These are phyloP conservation scores for Juncus inflexus DNA, from an alignment of 176 grass and related monocot genomes.

Conservation along the genomic window DNA sequence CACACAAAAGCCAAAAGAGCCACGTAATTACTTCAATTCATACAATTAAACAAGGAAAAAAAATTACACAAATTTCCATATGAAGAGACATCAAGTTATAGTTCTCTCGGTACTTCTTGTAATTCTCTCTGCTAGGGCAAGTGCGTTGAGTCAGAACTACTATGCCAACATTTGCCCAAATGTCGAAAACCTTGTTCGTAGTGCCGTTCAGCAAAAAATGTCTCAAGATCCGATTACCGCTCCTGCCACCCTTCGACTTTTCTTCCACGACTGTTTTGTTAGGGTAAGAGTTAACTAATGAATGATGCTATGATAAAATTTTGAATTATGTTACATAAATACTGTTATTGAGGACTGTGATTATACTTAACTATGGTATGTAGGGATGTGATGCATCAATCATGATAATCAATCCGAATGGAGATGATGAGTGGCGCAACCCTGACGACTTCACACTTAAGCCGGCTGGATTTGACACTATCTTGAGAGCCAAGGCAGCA, in stretches of 20 bases:
- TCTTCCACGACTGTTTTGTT: slow-evolving; percentile 77
- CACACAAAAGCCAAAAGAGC: not conserved
- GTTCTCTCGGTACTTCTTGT: slow-evolving; percentile 1
- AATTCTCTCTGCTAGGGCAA: not conserved
- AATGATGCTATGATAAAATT: not conserved
- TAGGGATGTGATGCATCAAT: slow-evolving; percentile 68
- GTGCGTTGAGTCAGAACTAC: slow-evolving; percentile 29
- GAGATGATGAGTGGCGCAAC: slow-evolving; percentile 59
- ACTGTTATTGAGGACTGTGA: not conserved
- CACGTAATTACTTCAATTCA: not conserved
- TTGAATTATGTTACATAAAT: slow-evolving; percentile 7
- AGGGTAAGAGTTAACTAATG: slow-evolving; percentile 21
- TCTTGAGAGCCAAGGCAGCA: slow-evolving; percentile 47
- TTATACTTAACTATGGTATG: not conserved
- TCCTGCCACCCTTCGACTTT: slow-evolving; percentile 48
- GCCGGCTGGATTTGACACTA: slow-evolving; percentile 39
- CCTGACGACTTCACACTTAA: slow-evolving; percentile 43
- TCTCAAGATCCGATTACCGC: slow-evolving; percentile 31
- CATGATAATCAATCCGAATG: slow-evolving; percentile 41
- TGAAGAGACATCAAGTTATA: slow-evolving; percentile 27
- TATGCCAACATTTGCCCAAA: slow-evolving; percentile 48
- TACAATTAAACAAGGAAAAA: not conserved
- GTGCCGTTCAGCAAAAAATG: slow-evolving; percentile 35
- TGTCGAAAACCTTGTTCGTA: slow-evolving; percentile 43
- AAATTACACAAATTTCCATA: not conserved